Evolutionary conservation across 148 eudicot species (phyloP).

Genomic region (Euryodendron excelsum): DNA sequence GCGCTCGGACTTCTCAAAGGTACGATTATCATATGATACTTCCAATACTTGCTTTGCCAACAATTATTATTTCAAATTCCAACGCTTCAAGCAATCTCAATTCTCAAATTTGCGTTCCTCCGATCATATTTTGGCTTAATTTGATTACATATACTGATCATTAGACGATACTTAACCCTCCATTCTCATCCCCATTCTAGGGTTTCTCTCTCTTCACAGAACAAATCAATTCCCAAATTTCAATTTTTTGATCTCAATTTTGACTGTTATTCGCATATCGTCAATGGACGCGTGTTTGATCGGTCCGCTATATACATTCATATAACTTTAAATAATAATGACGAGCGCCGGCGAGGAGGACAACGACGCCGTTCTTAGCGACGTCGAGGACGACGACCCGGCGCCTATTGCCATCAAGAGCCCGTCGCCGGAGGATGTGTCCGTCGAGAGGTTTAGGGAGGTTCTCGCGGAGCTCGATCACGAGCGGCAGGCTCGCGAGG

Average conservation of each 20-base stretch:
- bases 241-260: constrained; percentile 6
- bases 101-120: background rate
- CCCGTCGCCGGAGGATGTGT: constrained; percentile 41
- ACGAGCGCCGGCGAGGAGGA: constrained; percentile 57
- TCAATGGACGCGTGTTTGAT: constrained; percentile 12
- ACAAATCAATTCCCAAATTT: background rate
- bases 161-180: background rate
- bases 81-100: background rate
- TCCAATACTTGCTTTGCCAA: background rate
- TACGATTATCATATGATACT: background rate
- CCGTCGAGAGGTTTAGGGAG: constrained; percentile 61
- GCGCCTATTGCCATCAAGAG: constrained; percentile 25
- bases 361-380: constrained; percentile 73
- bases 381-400: constrained; percentile 69
- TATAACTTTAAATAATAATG: constrained; percentile 17
- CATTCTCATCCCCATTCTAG: background rate
- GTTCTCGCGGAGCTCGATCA: constrained; percentile 75
- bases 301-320: background rate
- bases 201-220: no score
- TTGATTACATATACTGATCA: background rate
- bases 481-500: constrained; percentile 59
- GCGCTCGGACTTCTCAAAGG: background rate
- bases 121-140: background rate
- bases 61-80: background rate
- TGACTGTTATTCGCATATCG: background rate